phyloP scores from a whole-genome alignment of 495 filamentous ascomycete genomes.

The Xylaria sp. region DNA sequence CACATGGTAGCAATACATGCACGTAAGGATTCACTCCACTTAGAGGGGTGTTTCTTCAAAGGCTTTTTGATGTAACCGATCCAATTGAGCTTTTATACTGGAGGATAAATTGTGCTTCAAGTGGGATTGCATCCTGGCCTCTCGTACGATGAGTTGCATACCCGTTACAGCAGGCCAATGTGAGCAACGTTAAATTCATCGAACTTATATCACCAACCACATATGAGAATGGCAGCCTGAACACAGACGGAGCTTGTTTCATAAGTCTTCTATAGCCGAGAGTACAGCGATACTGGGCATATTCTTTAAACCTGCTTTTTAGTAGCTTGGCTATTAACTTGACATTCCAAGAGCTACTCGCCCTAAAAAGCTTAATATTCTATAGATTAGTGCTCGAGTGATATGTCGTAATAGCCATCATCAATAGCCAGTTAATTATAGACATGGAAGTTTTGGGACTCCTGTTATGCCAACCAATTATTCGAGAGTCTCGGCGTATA shows the following conservation, averaged over 20 bases:
- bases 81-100: not conserved
- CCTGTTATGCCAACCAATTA: not conserved
- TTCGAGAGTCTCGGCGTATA: not conserved
- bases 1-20: not conserved
- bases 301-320: not conserved
- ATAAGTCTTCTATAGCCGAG: not conserved
- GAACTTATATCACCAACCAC: not conserved
- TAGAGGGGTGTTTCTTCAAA: not conserved
- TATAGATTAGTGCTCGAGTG: not conserved
- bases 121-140: not conserved
- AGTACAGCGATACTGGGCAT: not conserved
- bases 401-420: not conserved
- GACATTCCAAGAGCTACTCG: too few species aligned
- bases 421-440: not conserved
- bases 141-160: not conserved
- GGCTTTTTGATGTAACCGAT: not conserved
- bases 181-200: not conserved
- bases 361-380: not conserved
- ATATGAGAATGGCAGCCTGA: not conserved
- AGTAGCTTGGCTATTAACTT: not conserved
- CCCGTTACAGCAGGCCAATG: not conserved
- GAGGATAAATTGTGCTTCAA: constrained; percentile 6
- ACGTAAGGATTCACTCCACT: not conserved
- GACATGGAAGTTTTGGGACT: not conserved
- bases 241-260: not conserved